Percentiles rank a stretch among this genome's conserved stretches.
phyloP scores from a whole-genome alignment of 2,329 filamentous ascomycete species.

The Rachicladosporium sp. region DNA sequence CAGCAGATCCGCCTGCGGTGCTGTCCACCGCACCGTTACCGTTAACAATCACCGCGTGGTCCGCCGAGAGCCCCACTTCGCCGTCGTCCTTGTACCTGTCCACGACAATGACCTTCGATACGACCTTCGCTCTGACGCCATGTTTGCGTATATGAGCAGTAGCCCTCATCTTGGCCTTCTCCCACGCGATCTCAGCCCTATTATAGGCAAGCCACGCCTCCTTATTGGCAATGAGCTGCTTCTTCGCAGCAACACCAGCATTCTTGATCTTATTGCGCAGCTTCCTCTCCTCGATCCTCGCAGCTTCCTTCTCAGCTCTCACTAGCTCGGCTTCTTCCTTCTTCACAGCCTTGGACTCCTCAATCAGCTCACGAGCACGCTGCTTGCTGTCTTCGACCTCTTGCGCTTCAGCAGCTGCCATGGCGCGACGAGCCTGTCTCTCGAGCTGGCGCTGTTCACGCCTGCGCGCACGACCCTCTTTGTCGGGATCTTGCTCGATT shows the following conservation, averaged over 20 bases:
- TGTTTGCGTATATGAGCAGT: constrained; percentile 2
- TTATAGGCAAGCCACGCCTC: constrained; percentile 4
- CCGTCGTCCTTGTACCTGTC: no score
- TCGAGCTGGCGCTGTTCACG: constrained; percentile 17
- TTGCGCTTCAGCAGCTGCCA: constrained; percentile 8
- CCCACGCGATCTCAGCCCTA: constrained; percentile 2
- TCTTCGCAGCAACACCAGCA: not conserved
- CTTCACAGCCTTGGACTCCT: constrained; percentile 7
- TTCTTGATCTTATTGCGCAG: constrained; percentile 3
- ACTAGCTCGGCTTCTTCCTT: constrained; percentile 1
- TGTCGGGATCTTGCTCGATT: constrained; percentile 31
- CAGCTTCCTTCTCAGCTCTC: constrained; percentile 2
- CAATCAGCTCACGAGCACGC: constrained; percentile 9
- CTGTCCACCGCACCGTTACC: not conserved
- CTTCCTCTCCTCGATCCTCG: constrained; percentile 4
- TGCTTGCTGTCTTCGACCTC: constrained; percentile 11
- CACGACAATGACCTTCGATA: no score
- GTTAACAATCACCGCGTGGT: not conserved
- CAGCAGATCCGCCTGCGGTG: not conserved
- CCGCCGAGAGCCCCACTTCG: no score
- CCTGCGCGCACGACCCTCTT: constrained; percentile 25
- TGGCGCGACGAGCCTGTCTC: constrained; percentile 15
- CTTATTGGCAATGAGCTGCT: not conserved
- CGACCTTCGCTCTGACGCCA: constrained; percentile 1
- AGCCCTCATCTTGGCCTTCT: constrained; percentile 1